These are phyloP conservation scores for Skeletonema tropicum DNA, from an alignment of 108 stramenopile genomes.

Conservation along the genomic window DNA sequence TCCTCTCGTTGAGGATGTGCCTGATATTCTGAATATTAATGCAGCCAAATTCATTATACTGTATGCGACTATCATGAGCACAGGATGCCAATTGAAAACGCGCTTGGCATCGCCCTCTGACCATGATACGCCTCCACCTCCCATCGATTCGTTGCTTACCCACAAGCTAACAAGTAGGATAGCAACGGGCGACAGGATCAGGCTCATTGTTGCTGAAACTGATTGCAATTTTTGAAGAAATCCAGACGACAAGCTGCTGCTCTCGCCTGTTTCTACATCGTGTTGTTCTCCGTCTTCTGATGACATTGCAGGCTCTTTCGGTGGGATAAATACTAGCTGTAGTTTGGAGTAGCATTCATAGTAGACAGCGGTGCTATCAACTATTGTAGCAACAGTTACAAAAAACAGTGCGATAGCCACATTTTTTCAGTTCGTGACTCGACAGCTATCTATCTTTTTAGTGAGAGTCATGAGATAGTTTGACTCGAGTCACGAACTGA, in stretches of 20 bases:
- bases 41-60: slow-evolving; percentile 68
- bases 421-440: no score
- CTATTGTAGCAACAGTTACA: no score
- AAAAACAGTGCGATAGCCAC: no score
- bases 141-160: slow-evolving; percentile 23
- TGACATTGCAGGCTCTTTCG: not conserved
- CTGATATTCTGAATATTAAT: slow-evolving; percentile 56
- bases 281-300: not conserved
- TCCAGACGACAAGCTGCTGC: not conserved
- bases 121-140: slow-evolving; percentile 59
- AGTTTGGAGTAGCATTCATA: no score
- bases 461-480: no score
- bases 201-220: slow-evolving; percentile 16
- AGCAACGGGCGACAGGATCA: slow-evolving; percentile 26
- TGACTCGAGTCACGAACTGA: no score
- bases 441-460: no score
- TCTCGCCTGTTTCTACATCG: not conserved
- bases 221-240: slow-evolving; percentile 35
- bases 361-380: no score
- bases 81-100: slow-evolving; percentile 88
- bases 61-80: slow-evolving; percentile 73
- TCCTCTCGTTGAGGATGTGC: slow-evolving; percentile 22
- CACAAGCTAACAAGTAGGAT: slow-evolving; percentile 45
- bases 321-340: no score
- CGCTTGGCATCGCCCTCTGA: slow-evolving; percentile 52